phyloP scores from a whole-genome alignment of 768 basidiomycete genomes.

The Russula abietina region DNA sequence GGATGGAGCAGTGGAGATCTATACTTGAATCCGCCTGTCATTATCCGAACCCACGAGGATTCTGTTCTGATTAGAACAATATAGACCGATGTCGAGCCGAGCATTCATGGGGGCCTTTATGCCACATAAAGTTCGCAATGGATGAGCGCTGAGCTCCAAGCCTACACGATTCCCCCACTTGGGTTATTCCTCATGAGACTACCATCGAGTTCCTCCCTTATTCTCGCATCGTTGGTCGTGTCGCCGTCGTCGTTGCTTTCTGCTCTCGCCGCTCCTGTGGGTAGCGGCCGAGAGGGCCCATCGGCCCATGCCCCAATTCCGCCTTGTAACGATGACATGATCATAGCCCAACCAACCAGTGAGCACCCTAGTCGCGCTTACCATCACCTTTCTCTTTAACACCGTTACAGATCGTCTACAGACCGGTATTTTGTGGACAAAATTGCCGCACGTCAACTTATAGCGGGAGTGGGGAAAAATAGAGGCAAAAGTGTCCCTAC shows the following conservation, averaged over 20 bases:
- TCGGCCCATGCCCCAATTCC: conserved; percentile 1
- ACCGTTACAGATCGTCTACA: neutral
- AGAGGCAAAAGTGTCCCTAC: too few relatives aligned
- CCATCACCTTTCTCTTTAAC: neutral
- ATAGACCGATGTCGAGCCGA: neutral
- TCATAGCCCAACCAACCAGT: neutral
- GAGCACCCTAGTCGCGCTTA: neutral
- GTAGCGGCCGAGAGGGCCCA: neutral
- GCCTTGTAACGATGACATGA: conserved; percentile 6
- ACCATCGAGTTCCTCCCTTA: conserved; percentile 31
- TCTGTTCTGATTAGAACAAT: neutral
- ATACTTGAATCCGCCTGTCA: neutral
- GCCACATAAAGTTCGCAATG: conserved; percentile 1
- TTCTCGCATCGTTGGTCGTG: conserved; percentile 31
- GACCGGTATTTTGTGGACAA: neutral
- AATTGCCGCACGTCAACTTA: too few relatives aligned
- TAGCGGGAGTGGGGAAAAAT: too few relatives aligned
- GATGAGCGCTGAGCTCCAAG: neutral
- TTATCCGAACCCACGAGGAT: conserved; percentile 1
- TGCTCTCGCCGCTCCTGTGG: conserved; percentile 30
- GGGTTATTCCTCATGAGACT: conserved; percentile 28
- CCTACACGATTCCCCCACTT: conserved; percentile 7
- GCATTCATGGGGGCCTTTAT: neutral
- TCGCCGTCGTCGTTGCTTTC: conserved; percentile 29
- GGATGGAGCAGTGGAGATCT: neutral